phyloP scores from a whole-genome alignment of 164 flowering plant genomes.

The Piper betle region DNA sequence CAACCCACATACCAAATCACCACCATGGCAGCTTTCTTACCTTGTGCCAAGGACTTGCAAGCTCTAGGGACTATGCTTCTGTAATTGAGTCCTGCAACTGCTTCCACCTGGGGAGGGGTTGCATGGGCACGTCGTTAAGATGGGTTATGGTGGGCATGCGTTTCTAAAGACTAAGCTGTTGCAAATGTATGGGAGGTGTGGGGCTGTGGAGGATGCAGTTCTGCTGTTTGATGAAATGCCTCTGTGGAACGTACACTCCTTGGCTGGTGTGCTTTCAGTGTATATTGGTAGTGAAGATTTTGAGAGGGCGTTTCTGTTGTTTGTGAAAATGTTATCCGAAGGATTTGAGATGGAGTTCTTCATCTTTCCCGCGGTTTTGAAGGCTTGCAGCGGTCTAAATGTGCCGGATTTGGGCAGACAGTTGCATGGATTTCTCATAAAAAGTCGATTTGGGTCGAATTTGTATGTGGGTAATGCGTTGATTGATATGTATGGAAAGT shows the following conservation, averaged over 20 bases:
- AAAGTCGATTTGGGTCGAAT: constrained; percentile 27
- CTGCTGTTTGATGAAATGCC: constrained; percentile 55
- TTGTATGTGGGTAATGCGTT: constrained; percentile 58
- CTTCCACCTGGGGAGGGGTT: constrained; percentile 30
- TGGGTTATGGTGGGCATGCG: constrained; percentile 41
- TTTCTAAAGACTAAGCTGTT: constrained; percentile 49
- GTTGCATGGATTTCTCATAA: constrained; percentile 51
- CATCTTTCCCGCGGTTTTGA: constrained; percentile 45
- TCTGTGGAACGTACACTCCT: constrained; percentile 44
- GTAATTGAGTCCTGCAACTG: constrained; percentile 37
- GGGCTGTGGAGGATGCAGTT: constrained; percentile 27
- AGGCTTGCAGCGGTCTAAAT: constrained; percentile 41
- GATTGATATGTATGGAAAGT: constrained; percentile 72
- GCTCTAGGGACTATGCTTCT: constrained; percentile 35
- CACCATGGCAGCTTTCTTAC: constrained; percentile 4
- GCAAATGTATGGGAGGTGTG: constrained; percentile 43
- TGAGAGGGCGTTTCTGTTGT: constrained; percentile 28
- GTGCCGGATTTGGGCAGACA: constrained; percentile 43
- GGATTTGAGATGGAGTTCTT: constrained; percentile 41
- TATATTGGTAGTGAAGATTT: constrained; percentile 28
- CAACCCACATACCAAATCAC: not conserved
- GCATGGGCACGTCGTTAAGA: constrained; percentile 42
- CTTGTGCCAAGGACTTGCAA: constrained; percentile 11
- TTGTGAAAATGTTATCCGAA: constrained; percentile 23
- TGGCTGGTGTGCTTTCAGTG: constrained; percentile 38